These are phyloP conservation scores for Dichomitus squalens DNA, from an alignment of 1,284 basidiomycete genomes.

Conservation along the genomic window DNA sequence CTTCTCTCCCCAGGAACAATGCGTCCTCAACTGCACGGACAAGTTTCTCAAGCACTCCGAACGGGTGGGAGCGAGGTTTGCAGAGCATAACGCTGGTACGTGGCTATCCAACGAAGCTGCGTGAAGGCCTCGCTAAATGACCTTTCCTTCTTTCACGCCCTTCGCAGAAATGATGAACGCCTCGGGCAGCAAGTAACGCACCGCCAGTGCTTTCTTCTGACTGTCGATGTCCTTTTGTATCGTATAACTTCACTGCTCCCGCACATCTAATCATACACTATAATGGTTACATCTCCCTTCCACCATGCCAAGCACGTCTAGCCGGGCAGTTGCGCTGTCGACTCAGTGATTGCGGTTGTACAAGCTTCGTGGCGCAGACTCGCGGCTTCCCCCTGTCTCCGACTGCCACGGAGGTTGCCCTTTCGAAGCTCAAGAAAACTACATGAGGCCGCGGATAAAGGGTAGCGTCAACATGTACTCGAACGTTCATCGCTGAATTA, in stretches of 20 bases:
- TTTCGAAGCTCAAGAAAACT: neutral
- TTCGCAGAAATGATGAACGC: constrained; percentile 36
- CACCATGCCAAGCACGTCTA: neutral
- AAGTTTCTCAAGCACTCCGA: constrained; percentile 99
- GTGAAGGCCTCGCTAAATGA: neutral
- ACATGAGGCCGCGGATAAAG: neutral
- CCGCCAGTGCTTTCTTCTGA: neutral
- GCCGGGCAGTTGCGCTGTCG: neutral
- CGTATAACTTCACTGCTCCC: constrained; percentile 17
- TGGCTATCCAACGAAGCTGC: constrained; percentile 11
- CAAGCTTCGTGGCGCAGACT: neutral
- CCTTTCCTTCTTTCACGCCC: neutral
- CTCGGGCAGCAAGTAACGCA: constrained; percentile 15
- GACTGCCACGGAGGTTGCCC: constrained; percentile 2
- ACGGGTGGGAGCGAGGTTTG: constrained; percentile 90
- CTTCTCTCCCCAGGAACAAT: constrained; percentile 56
- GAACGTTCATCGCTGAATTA: neutral
- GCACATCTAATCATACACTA: constrained; percentile 15
- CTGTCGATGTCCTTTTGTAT: constrained; percentile 8
- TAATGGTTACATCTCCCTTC: constrained; percentile 10
- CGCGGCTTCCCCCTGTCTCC: constrained; percentile 3
- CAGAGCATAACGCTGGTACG: constrained; percentile 87
- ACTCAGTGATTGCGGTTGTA: neutral
- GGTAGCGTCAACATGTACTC: neutral
- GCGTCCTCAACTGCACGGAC: constrained; percentile 78